Evolutionary conservation across 306 rosid species (phyloP).

Genomic region (Rosa persica): DNA sequence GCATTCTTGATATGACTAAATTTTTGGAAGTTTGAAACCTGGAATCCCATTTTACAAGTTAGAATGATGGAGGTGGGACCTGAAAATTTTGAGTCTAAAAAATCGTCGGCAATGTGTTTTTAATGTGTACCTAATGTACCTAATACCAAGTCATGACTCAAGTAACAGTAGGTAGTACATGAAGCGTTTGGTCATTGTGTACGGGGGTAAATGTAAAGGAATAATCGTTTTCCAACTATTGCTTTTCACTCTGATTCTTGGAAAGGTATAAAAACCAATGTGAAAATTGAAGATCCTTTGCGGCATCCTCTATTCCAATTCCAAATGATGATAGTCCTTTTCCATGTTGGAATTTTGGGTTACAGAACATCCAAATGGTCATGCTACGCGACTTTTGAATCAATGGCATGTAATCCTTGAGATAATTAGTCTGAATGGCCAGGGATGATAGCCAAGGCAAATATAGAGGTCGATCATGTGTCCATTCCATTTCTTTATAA

Average conservation of each 20-base stretch:
- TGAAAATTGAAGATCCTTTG: slow-evolving; percentile 1
- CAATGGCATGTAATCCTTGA: background rate
- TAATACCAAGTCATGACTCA: background rate
- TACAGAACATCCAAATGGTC: background rate
- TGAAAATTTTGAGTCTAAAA: background rate
- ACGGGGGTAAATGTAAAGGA: background rate
- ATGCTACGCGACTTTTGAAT: background rate
- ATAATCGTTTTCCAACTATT: background rate
- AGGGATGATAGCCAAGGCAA: background rate
- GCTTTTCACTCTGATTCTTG: background rate
- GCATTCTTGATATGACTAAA: background rate
- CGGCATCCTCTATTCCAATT: background rate
- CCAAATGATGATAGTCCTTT: background rate
- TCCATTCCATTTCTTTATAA: too few species aligned
- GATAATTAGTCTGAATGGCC: background rate
- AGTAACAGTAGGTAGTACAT: background rate
- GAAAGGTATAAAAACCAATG: background rate
- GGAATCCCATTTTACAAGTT: background rate
- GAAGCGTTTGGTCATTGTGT: background rate
- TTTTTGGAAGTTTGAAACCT: background rate
- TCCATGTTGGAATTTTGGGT: background rate
- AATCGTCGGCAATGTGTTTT: background rate
- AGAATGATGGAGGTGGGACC: slow-evolving; percentile 9
- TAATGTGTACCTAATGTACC: slow-evolving; percentile 13
- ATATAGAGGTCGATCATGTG: too few species aligned